Base-by-base conservation (phyloP, 768 basidiomycete species). In the Boletus tomentosulus region DNA sequence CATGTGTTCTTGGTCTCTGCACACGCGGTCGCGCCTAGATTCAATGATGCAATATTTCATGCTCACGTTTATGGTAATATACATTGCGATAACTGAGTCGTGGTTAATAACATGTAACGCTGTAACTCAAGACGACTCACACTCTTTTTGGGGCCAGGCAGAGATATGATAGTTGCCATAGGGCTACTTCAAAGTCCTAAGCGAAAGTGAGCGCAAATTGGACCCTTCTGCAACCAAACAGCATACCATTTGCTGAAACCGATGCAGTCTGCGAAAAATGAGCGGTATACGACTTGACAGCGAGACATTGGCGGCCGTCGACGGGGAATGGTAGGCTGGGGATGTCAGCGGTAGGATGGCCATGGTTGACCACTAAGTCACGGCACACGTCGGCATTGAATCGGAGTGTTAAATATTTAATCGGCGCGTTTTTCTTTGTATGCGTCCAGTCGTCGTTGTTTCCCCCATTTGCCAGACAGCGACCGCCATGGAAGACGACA, bases 1-100 rank as follows among this genome's bases (percentile, higher is more conserved):
- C 95, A 98, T 15, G 89, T 92, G 69, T 98, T 97, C 78, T 97
- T 98, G 19, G 95, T 98, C 77, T 98, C 93, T 90, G 72, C 57
- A 38, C 41, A 45, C 41, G 22, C 35, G 59, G 37, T 34, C 43
- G n/a, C 31, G 55, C 16, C 31, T 4, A 9, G 22, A 3, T n/a
- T 37, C 3, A 0, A 16, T 10, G 10, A 42, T 41, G 38, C 46
- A 6, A 48, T 8, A 38, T 37, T 3, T 0, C 30, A 41, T 47
- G 71, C 86, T 65, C 66, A 95, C 95, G 92, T 73, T 95, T 95
- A 73, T 97, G 95, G 66, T 95, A 97, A 69, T 98, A 98, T 7
- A 97, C 95, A 72, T 98, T 96, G 47, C 93, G 86, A 71, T 97
- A 94, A 16, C 90, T 92, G 62, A 9, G 28, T n/a, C 43, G 19